Percentiles rank a stretch among this genome's conserved stretches.
Evolutionary conservation across 2,329 filamentous ascomycete genomes (phyloP).

Genomic region (Pyricularia pennisetigena): DNA sequence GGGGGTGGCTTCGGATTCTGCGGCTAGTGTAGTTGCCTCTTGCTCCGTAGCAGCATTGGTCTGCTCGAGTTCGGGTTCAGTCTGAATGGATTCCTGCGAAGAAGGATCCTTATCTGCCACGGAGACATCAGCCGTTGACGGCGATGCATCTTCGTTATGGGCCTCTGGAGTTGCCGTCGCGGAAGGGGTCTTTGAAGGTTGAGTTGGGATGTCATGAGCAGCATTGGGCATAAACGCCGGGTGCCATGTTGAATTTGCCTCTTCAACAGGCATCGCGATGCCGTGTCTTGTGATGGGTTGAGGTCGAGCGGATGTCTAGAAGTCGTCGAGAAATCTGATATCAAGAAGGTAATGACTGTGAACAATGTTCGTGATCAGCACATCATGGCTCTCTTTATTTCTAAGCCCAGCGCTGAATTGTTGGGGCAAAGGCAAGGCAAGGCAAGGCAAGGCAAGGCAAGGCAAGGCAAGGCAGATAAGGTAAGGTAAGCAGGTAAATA

Average conservation of each 20-base stretch:
- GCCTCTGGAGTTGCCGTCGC: background rate
- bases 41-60: background rate
- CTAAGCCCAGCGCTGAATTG: background rate
- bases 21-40: background rate
- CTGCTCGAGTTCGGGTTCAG: background rate
- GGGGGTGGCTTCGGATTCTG: conserved; percentile 8
- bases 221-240: conserved; percentile 41
- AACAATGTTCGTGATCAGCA: background rate
- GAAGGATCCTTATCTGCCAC: background rate
- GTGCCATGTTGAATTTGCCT: conserved; percentile 35
- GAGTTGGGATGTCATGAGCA: conserved; percentile 11
- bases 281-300: background rate
- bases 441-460: background rate
- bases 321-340: background rate
- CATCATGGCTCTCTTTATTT: background rate
- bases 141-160: background rate
- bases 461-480: background rate
- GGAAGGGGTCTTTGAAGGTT: background rate
- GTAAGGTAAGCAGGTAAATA: background rate
- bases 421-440: background rate
- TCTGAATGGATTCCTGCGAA: background rate
- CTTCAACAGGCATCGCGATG: conserved; percentile 30
- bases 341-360: background rate
- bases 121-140: background rate
- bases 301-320: background rate